phyloP scores from a whole-genome alignment of 2,329 filamentous ascomycete species.

The Drechslerella coelobrocha region DNA sequence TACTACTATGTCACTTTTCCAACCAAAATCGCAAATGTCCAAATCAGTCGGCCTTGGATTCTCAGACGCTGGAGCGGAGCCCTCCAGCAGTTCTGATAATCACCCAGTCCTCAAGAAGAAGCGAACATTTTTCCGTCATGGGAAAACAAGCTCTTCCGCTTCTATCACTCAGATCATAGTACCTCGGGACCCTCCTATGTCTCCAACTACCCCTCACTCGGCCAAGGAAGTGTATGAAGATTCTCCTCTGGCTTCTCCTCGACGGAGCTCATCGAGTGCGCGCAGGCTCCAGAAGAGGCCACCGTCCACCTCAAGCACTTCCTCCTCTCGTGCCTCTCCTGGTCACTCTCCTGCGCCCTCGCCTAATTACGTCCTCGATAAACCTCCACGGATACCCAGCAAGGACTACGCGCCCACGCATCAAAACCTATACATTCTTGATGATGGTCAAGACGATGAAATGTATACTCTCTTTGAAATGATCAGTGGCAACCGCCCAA shows the following conservation, averaged over 20 bases:
- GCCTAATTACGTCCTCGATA: conserved; percentile 42
- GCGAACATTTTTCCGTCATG: conserved; percentile 46
- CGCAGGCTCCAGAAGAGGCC: conserved; percentile 43
- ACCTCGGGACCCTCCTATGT: conserved; percentile 17
- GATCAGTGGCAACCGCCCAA: conserved; percentile 35
- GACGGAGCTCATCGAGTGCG: conserved; percentile 27
- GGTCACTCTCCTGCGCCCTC: conserved; percentile 31
- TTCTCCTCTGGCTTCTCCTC: conserved; percentile 17
- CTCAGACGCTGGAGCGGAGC: conserved; percentile 9
- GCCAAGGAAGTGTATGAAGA: conserved; percentile 23
- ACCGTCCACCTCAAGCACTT: conserved; percentile 27
- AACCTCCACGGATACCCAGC: conserved; percentile 43
- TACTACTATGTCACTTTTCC: conserved; percentile 41
- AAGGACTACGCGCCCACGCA: conserved; percentile 36
- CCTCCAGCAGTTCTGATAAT: conserved; percentile 1
- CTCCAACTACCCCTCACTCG: conserved; percentile 18
- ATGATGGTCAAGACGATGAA: conserved; percentile 45
- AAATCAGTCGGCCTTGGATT: conserved; percentile 16
- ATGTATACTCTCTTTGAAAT: conserved; percentile 50
- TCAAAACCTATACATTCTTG: conserved; percentile 46
- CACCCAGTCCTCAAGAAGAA: conserved; percentile 40
- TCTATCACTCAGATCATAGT: conserved; percentile 43
- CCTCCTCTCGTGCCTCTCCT: conserved; percentile 25
- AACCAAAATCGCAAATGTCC: conserved; percentile 15
- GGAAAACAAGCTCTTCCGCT: conserved; percentile 25